A percentile compares a stretch with the other conserved stretches of the same genome.
These are phyloP conservation scores for Wickerhamiella australiensis DNA, from an alignment of 805 yeast species.

Conservation along the genomic window DNA sequence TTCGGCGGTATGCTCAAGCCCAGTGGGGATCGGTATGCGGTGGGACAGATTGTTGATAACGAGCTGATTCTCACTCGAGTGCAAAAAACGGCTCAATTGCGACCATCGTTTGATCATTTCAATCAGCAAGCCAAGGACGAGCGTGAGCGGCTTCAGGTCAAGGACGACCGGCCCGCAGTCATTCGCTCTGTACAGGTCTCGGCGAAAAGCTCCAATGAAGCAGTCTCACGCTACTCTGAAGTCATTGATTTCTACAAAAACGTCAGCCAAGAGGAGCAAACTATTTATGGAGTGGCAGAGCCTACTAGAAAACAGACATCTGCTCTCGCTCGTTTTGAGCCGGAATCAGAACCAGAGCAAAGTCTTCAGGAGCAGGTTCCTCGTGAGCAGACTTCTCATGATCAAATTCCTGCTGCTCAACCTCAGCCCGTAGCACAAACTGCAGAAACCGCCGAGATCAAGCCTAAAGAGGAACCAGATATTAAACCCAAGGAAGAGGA, in stretches of 20 bases:
- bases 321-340: not conserved
- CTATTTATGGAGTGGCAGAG: slow-evolving; percentile 17
- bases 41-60: slow-evolving; percentile 34
- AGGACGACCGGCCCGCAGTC: slow-evolving; percentile 33
- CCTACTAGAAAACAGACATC: not conserved
- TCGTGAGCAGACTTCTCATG: too few relatives aligned
- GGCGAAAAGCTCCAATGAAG: slow-evolving; percentile 49
- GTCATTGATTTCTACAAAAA: slow-evolving; percentile 52
- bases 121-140: slow-evolving; percentile 39
- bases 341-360: not conserved
- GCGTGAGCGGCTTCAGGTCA: not conserved
- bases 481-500: not conserved
- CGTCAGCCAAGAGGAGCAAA: slow-evolving; percentile 48
- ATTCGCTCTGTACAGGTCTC: slow-evolving; percentile 66
- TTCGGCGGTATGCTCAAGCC: slow-evolving; percentile 53
- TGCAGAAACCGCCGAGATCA: not conserved
- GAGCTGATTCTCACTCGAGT: slow-evolving; percentile 55
- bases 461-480: not conserved
- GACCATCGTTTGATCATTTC: slow-evolving; percentile 71
- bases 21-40: slow-evolving; percentile 27
- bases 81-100: slow-evolving; percentile 56
- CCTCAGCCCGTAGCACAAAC: not conserved
- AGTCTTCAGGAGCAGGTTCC: too few relatives aligned
- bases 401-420: too few relatives aligned
- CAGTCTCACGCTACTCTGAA: slow-evolving; percentile 53